Base-by-base conservation (phyloP, 129 eudicot genomes). In the Helichrysum umbraculigerum region DNA sequence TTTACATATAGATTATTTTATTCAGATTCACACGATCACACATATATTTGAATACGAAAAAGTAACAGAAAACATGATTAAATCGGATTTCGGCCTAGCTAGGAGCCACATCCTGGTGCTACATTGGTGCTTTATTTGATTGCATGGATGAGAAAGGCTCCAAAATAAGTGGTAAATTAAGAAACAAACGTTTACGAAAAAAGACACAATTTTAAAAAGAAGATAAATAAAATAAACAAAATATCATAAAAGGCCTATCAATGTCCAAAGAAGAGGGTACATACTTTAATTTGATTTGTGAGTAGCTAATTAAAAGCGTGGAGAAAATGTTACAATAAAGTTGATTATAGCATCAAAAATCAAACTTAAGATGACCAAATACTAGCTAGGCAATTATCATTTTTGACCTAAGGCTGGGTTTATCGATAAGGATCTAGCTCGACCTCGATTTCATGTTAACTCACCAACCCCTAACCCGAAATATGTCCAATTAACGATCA, bases 191-290 rank as follows among this genome's bases (percentile, higher is more conserved):
- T 44, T 30, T 42, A 39, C 60, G 52, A 78, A 60, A 64, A 41
- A 65, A 54, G 25, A 41, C 32, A 58, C 59, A 21, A 54, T 57
- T 57, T 66, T 25, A 47, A 50, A 25, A 75, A 64, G 30, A 30
- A 25, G 71, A 62, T 66, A 35, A 6, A 35, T 62, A 66, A 41
- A 80, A 66, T 29, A 73, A 80, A 73, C 79, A 72, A 56, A 79
- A 54, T 51, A 79, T 79, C 78, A 39, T n/a, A 51, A 59, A 56
- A 50, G 83, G 83, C 17, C 59, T 73, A 68, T 73, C 75, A 65
- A 68, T 86, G 85, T 79, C 87, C 63, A 72, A 65, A 37, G 70
- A 79, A 79, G 51, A 64, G 85, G 87, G 81, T 80, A 75, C 87
- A 83, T 78, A 76, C 77, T 76, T 42, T 62, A 25, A 73, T 82